Conservation (phyloP, 495 filamentous ascomycete species). For the Penicillium subrubescens region DNA sequence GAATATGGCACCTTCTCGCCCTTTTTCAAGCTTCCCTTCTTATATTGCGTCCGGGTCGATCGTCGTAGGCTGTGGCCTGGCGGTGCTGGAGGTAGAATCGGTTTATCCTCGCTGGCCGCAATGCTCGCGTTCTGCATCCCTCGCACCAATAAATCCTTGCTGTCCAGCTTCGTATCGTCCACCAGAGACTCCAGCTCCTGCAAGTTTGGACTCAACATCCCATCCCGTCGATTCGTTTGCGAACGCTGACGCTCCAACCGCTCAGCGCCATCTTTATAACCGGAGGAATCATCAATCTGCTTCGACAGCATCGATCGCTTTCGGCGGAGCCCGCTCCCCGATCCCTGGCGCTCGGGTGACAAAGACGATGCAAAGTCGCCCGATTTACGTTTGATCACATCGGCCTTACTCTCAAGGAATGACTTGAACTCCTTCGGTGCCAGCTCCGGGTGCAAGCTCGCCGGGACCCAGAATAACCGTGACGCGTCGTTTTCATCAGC, state of each 20-base stretch:
- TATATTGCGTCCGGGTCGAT: constrained; percentile 90
- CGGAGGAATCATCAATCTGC: constrained; percentile 77
- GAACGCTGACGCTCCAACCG: constrained; percentile 77
- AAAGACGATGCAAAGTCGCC: constrained; percentile 64
- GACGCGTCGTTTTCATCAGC: constrained; percentile 86
- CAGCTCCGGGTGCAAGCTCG: constrained; percentile 89
- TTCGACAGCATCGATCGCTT: constrained; percentile 96
- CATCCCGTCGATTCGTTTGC: constrained; percentile 50
- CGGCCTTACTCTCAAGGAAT: constrained; percentile 89
- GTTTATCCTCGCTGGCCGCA: constrained; percentile 72
- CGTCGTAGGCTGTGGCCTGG: constrained; percentile 79
- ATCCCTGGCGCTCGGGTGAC: constrained; percentile 61
- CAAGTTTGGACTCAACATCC: constrained; percentile 59
- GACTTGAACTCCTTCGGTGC: constrained; percentile 96
- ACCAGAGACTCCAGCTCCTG: constrained; percentile 77
- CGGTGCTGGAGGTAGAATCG: constrained; percentile 75
- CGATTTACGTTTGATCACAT: constrained; percentile 83
- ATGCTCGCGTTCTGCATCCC: constrained; percentile 51
- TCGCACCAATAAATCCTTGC: constrained; percentile 35
- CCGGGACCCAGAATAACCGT: constrained; percentile 93
- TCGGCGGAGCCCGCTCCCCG: constrained; percentile 67
- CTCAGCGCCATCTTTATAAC: constrained; percentile 88
- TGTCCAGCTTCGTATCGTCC: constrained; percentile 70
- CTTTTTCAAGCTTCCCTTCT: constrained; percentile 81
- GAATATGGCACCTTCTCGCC: constrained; percentile 76